These are phyloP conservation scores for Phytopythium chamaehyphon DNA, from an alignment of 352 stramenopile species.

Conservation along the genomic window DNA sequence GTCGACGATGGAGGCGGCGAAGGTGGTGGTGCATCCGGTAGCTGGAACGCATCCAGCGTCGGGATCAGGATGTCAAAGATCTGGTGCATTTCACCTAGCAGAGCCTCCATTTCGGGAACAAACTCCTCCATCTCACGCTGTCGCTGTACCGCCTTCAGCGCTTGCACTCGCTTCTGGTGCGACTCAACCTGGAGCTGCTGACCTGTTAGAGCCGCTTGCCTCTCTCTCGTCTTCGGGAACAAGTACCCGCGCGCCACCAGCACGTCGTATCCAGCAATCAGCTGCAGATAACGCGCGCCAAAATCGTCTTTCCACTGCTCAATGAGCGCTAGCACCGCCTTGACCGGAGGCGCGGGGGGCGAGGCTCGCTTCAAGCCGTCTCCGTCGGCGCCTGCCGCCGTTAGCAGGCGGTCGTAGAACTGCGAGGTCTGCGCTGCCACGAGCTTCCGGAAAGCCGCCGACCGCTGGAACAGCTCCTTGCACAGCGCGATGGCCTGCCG, in stretches of 20 bases:
- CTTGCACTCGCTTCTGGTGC: conserved; percentile 17
- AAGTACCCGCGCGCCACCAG: conserved; percentile 45
- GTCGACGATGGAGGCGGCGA: background rate
- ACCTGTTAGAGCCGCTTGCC: background rate
- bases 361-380: background rate
- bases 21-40: conserved; percentile 9
- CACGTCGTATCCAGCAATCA: conserved; percentile 46
- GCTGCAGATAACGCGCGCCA: conserved; percentile 45
- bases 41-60: conserved; percentile 60
- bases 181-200: conserved; percentile 21
- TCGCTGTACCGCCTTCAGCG: conserved; percentile 22
- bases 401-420: conserved; percentile 48
- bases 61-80: conserved; percentile 74
- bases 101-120: conserved; percentile 60
- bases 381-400: conserved; percentile 36
- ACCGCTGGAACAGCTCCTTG: conserved; percentile 56
- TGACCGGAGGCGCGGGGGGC: conserved; percentile 15
- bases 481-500: conserved; percentile 30
- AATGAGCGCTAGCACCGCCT: conserved; percentile 38
- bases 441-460: conserved; percentile 39
- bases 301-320: conserved; percentile 61
- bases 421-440: conserved; percentile 30
- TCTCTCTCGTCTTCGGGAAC: conserved; percentile 30
- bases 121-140: conserved; percentile 44
- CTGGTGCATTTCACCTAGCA: conserved; percentile 66